Evolutionary conservation across 352 stramenopile species (phyloP).

Genomic region (Pelagophyceae sp.): DNA sequence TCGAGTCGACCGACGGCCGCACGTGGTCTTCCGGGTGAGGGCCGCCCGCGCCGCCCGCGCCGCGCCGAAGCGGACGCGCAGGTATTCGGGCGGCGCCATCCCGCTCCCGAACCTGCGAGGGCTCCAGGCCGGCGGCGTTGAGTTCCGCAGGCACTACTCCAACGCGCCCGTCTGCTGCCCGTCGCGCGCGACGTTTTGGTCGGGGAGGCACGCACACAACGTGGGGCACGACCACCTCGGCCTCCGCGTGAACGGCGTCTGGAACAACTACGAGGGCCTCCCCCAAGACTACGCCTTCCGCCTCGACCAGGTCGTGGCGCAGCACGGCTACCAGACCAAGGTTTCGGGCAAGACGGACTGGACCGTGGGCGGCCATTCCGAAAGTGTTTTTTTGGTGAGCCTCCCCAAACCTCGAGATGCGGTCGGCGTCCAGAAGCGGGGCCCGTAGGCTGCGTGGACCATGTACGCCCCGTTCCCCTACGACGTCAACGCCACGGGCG

Average conservation of each 20-base stretch:
- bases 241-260: slow-evolving; percentile 24
- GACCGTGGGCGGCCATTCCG: slow-evolving; percentile 23
- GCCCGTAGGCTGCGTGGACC: slow-evolving; percentile 30
- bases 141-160: slow-evolving; percentile 31
- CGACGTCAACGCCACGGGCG: slow-evolving; percentile 25
- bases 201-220: slow-evolving; percentile 38
- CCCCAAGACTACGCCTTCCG: slow-evolving; percentile 20
- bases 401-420: too few species aligned
- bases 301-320: slow-evolving; percentile 19
- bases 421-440: too few species aligned
- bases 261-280: slow-evolving; percentile 38
- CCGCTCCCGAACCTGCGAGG: slow-evolving; percentile 27
- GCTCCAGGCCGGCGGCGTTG: slow-evolving; percentile 13
- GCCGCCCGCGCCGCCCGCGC: too few species aligned
- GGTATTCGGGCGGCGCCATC: slow-evolving; percentile 31
- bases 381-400: slow-evolving; percentile 21
- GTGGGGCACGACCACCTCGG: slow-evolving; percentile 15
- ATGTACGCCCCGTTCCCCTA: slow-evolving; percentile 30
- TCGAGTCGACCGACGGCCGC: slow-evolving; percentile 32
- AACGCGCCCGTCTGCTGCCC: slow-evolving; percentile 42
- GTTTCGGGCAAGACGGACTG: slow-evolving; percentile 29
- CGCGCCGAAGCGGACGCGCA: too few species aligned
- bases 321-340: slow-evolving; percentile 17
- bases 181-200: slow-evolving; percentile 32
- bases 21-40: too few species aligned